Conservation (phyloP, 208 protist genomes). For the Entamoeba invadens region DNA sequence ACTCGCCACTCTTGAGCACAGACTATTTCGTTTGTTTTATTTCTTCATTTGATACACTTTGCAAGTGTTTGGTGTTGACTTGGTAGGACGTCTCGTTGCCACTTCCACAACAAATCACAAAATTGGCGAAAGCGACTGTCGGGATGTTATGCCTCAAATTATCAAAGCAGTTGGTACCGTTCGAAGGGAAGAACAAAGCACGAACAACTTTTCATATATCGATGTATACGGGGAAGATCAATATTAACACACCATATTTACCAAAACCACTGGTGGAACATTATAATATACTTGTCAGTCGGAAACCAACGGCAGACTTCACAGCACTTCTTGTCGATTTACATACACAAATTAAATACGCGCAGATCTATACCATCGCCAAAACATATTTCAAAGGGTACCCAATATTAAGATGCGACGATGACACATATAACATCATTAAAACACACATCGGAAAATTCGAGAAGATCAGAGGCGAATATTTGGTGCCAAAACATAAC, state of each 20-base stretch:
- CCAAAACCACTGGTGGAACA: not conserved
- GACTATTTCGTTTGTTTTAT: too few species aligned
- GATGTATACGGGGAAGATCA: not conserved
- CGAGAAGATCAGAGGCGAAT: not conserved
- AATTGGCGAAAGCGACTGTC: not conserved
- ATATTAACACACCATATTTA: not conserved
- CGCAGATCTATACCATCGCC: not conserved
- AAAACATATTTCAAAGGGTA: not conserved
- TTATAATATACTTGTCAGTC: not conserved
- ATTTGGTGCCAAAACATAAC: not conserved
- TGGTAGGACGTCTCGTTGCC: not conserved
- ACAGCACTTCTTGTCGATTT: not conserved
- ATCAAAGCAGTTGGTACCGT: too few species aligned
- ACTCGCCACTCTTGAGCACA: not conserved
- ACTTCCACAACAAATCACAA: not conserved
- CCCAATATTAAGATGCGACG: not conserved
- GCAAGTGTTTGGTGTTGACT: too few species aligned
- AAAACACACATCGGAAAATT: not conserved
- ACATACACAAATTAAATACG: not conserved
- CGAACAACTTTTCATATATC: not conserved
- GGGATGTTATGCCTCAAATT: too few species aligned
- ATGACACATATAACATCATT: not conserved
- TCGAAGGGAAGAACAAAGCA: too few species aligned
- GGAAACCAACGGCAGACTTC: not conserved
- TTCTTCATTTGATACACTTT: too few species aligned